A percentile compares a stretch with the other conserved stretches of the same genome.
phyloP scores from a whole-genome alignment of 805 yeast species.

The Scheffersomyces spartinae region DNA sequence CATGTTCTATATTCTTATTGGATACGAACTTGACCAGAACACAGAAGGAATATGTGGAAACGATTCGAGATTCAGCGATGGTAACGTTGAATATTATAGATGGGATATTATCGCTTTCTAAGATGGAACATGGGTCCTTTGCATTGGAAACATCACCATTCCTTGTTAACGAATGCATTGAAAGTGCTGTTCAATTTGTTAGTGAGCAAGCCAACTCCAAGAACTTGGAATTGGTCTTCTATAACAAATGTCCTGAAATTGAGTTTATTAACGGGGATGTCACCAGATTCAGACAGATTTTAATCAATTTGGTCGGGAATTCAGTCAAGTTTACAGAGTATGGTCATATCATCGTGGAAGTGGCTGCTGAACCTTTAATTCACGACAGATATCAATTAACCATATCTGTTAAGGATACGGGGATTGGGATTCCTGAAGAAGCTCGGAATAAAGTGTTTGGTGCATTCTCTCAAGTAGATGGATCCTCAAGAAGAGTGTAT shows the following conservation, averaged over 20 bases:
- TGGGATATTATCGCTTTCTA: constrained; percentile 42
- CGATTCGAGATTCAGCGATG: constrained; percentile 38
- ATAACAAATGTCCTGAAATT: constrained; percentile 28
- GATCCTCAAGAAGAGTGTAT: constrained; percentile 36
- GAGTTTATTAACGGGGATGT: constrained; percentile 34
- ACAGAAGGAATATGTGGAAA: constrained; percentile 41
- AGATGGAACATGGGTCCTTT: constrained; percentile 44
- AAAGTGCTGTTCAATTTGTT: constrained; percentile 36
- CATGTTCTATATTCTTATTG: constrained; percentile 36
- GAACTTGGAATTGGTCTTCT: constrained; percentile 32
- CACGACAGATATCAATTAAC: constrained; percentile 24
- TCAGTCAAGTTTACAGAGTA: constrained; percentile 38
- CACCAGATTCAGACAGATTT: constrained; percentile 38
- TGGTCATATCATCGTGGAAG: constrained; percentile 31
- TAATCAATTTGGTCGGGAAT: constrained; percentile 41
- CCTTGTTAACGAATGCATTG: constrained; percentile 31
- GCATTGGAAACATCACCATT: constrained; percentile 32
- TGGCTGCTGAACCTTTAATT: constrained; percentile 16
- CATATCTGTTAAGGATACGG: constrained; percentile 36
- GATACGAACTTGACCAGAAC: constrained; percentile 33
- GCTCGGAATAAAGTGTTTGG: constrained; percentile 36
- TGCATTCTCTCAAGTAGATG: constrained; percentile 47
- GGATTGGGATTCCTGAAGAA: constrained; percentile 39
- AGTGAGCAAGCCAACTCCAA: constrained; percentile 35
- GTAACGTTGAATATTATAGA: constrained; percentile 41